Base-by-base conservation (phyloP, 768 basidiomycete genomes). In the Trametes cinnabarina region DNA sequence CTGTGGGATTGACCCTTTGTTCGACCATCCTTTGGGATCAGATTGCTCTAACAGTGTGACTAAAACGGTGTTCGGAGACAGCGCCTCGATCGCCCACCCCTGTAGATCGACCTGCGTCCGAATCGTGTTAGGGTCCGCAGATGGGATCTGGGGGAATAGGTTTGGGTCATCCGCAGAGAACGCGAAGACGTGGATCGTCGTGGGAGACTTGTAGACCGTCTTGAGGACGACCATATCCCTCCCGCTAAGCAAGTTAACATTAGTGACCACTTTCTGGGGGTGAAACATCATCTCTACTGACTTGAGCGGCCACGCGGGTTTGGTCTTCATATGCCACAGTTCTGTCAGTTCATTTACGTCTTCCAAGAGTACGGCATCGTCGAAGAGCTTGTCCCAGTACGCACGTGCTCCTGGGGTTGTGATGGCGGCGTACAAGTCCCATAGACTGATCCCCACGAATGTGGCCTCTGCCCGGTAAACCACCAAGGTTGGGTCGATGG, bases 101-200 rank as follows among this genome's bases (percentile, higher is more conserved):
- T 94, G 94, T n/a, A 99, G 77, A 69, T 97, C 94, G n/a, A 96
- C 87, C 71, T 98, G 95, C 0, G 92, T 92, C 7, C 95, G 88
- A 60, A 97, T 96, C 48, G 89, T 81, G 63, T 82, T 88, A 0
- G 89, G 85, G 47, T 90, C 92, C 1, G 73, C 76, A 11, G 77
- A 77, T 44, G 81, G 92, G 61, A 83, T 81, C 60, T 78, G 81
- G 0, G 92, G 88, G 72, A 98, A 97, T 14, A 97, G 79, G 54
- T 90, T 84, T 50, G 83, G 83, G 63, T 98, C 93, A 63, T 98
- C 94, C 0, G 87, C 90, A 3, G 95, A 97, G 73, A 97, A 97
- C 1, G 90, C 86, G 71, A 98, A 98, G 19, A 98, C 86, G 63
- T 99, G 97, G 19, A 97, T 90, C 1, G 94, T 90, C 0, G 88